These are phyloP conservation scores for Medakamo hakoo DNA, from an alignment of 139 green algal species.

Conservation along the genomic window DNA sequence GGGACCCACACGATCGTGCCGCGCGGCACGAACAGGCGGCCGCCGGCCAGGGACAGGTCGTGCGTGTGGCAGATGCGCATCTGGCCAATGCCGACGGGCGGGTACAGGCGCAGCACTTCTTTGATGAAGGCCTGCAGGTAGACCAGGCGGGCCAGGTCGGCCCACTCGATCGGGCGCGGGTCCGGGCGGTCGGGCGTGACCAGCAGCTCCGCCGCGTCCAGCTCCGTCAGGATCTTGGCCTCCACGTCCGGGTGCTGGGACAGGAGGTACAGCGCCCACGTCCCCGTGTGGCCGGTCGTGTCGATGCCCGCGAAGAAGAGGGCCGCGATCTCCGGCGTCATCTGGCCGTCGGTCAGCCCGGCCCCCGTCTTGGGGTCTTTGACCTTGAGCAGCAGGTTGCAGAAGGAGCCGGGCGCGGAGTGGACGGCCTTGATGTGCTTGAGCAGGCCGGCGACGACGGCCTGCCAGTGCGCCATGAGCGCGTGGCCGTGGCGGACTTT, in stretches of 20 bases:
- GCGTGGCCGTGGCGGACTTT: not conserved
- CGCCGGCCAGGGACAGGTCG: conserved; percentile 8
- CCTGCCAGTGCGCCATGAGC: not conserved
- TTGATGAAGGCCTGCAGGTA: conserved; percentile 13
- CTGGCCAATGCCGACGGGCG: conserved; percentile 2
- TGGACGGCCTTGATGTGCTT: not conserved
- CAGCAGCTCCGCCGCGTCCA: conserved; percentile 9
- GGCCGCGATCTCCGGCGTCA: conserved; percentile 6
- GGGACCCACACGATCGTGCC: conserved; percentile 8
- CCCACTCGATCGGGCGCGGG: conserved; percentile 12
- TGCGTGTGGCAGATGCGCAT: not conserved
- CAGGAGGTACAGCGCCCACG: conserved; percentile 10
- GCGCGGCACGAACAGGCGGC: not conserved
- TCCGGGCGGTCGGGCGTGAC: not conserved
- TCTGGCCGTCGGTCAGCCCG: not conserved
- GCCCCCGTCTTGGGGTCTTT: not conserved
- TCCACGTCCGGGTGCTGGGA: conserved; percentile 16
- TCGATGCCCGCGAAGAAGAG: conserved; percentile 27
- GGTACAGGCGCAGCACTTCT: conserved; percentile 36
- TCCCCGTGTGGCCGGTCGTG: conserved; percentile 21
- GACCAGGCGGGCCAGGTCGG: conserved; percentile 5
- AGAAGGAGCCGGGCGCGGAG: not conserved
- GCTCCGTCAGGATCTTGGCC: conserved; percentile 9
- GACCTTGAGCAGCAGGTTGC: not conserved
- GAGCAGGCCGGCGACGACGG: not conserved